phyloP scores from a whole-genome alignment of 768 basidiomycete species.

The Suillus decipiens region DNA sequence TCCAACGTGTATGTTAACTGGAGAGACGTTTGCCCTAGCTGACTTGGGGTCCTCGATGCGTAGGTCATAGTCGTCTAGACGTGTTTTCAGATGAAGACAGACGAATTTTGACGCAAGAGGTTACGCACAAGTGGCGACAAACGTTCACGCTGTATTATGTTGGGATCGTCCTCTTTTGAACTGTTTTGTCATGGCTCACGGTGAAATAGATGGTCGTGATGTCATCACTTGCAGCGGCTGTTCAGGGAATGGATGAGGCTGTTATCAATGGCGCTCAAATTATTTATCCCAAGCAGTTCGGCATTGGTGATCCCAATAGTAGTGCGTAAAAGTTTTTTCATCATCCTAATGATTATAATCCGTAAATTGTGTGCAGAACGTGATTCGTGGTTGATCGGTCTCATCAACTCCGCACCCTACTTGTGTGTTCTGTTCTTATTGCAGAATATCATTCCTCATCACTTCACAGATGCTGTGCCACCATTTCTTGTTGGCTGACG shows the following conservation, averaged over 20 bases:
- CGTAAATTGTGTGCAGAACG: slow-evolving; percentile 26
- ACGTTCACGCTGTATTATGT: slow-evolving; percentile 47
- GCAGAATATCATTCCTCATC: slow-evolving; percentile 6
- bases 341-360: slow-evolving; percentile 14
- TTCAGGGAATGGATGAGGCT: slow-evolving; percentile 57
- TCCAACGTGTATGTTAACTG: slow-evolving; percentile 46
- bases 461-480: slow-evolving; percentile 47
- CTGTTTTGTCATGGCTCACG: slow-evolving; percentile 24
- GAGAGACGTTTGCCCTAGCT: slow-evolving; percentile 37
- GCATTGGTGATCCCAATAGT: slow-evolving; percentile 38
- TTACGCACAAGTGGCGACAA: slow-evolving; percentile 50
- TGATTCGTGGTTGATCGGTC: slow-evolving; percentile 75
- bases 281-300: slow-evolving; percentile 54
- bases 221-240: slow-evolving; percentile 75
- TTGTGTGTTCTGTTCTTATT: slow-evolving; percentile 36
- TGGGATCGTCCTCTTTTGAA: slow-evolving; percentile 1
- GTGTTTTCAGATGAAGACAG: slow-evolving; percentile 49
- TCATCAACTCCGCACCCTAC: slow-evolving; percentile 70
- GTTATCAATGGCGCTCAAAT: slow-evolving; percentile 48
- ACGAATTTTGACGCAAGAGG: slow-evolving; percentile 42
- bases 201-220: slow-evolving; percentile 49
- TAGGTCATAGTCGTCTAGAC: slow-evolving; percentile 41
- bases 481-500: slow-evolving; percentile 65
- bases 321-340: slow-evolving; percentile 19
- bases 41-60: slow-evolving; percentile 22